Base-by-base conservation (phyloP, 2,329 filamentous ascomycete genomes). In the Colletotrichum eremochloae region DNA sequence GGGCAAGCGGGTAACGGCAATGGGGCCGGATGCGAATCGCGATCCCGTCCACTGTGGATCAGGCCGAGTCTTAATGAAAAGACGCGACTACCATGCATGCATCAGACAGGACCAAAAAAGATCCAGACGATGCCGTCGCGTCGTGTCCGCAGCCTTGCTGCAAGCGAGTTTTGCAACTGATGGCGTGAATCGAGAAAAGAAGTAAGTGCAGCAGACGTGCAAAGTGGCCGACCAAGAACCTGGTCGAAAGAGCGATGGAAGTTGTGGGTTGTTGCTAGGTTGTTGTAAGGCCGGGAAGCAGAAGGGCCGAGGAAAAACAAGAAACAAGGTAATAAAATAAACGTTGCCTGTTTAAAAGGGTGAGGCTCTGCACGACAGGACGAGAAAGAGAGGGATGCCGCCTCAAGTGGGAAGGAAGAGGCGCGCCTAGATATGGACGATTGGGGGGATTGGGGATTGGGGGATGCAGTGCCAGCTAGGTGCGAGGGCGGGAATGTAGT, bases 31-130 rank as follows among this genome's bases (percentile, higher is more conserved):
- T 50, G 53, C 66, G 64, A 63, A 72, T 70, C 70, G 67, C 61
- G 70, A 72, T 65, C 66, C 66, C 57, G 66, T 72, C 70, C 70
- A 72, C 66, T 72, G 67, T 61, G 70, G 70, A 72, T 72, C 67
- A 72, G 58, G 66, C 61, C 67, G 66, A 70, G 70, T 72, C 66
- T 65, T 72, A 40, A 46, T 70, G 36, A 56, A 52, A 61, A 66
- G 60, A 64, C 48, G 67, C 66, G 46, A 69, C 66, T 70, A 64
- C 46, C 70, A 70, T 72, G 66, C 70, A 72, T 65, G 46, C 66
- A 65, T 71, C 65, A 55, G 24, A 40, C 65, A 55, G 24, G 48
- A 56, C 48, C 40, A 64, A 55, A 5, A 3, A 70, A 24, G 61
- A 65, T 60, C 15, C 33, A 70, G 36, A 24, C 61, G 55, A 20